Percentiles rank a stretch among this genome's conserved stretches.
Conservation (phyloP, 768 basidiomycete genomes). For the Zangia roseola region DNA sequence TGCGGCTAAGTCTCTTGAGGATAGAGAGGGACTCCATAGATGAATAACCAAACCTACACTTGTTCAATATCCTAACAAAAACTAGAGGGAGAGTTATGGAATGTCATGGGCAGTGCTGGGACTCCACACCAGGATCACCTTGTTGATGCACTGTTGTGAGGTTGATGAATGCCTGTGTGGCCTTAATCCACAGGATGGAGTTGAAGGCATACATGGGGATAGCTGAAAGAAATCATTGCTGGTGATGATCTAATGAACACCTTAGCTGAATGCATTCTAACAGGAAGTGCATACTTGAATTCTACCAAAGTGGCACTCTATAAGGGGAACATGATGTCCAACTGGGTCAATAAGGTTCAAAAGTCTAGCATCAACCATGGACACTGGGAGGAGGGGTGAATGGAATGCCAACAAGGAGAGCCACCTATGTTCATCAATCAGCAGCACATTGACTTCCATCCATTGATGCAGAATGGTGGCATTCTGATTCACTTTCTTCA, state of each 20-base stretch:
- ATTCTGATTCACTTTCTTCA: not conserved
- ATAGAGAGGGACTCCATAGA: not conserved
- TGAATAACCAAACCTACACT: not conserved
- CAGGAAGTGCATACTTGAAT: not conserved
- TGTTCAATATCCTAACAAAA: not conserved
- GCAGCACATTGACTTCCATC: not conserved
- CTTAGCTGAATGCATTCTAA: not conserved
- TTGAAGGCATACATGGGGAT: not conserved
- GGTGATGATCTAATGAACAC: not conserved
- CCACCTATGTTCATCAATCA: not conserved
- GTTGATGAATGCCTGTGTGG: not conserved
- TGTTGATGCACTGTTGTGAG: too few relatives aligned
- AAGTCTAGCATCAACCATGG: not conserved
- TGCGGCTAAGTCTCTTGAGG: not conserved
- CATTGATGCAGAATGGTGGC: not conserved
- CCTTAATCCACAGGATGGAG: not conserved
- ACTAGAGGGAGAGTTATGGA: not conserved
- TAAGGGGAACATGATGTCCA: not conserved
- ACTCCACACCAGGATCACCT: too few relatives aligned
- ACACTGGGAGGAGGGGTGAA: not conserved
- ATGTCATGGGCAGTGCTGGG: not conserved
- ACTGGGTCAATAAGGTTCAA: not conserved
- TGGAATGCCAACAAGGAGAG: not conserved
- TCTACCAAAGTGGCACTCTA: not conserved
- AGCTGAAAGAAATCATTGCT: not conserved